Evolutionary conservation across 441 rosid species (phyloP), one percentile per base, ranked within the genome.

Genomic region (Manihot esculenta): DNA sequence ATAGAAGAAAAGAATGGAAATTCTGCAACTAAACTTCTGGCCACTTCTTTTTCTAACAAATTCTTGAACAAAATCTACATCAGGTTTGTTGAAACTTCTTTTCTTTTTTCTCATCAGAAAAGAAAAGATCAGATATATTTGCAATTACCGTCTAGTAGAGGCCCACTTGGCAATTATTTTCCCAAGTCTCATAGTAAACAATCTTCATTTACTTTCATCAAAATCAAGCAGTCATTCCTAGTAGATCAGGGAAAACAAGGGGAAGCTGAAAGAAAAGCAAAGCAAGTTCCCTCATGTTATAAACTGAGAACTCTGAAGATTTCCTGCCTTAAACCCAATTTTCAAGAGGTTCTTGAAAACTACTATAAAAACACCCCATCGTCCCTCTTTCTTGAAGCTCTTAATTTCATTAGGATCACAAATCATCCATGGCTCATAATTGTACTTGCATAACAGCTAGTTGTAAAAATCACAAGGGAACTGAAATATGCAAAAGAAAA

Each of bases 131-230:
- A 53, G 27, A 12, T 33, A 41, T 47, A 50, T 38, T 55, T 23
- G 54, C 44, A 62, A 58, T 71, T 73, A 78, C 79, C 85, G 64
- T 73, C 61, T 62, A 57, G 38, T 76, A 61, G 55, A 72, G 57
- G 66, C 78, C 74, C 76, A 75, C 55, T 44, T 68, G 49, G 74
- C 78, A 65, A 79, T 55, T n/a, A 72, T 55, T 62, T 77, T 72
- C 69, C 76, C 56, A 48, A 79, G 62, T 61, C 61, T 55, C 80
- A 74, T 76, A 26, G 35, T 70, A 53, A 68, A 76, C 42, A 66
- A 53, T 50, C 71, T 69, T 59, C 79, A 68, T 75, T 64, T 72
- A 73, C 65, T 64, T 66, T 17, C 48, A 75, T 42, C 27, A 54
- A 58, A 50, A 30, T 24, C 35, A 53, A 49, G 2, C 54, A 51